Evolutionary conservation across 768 basidiomycete species (phyloP), one percentile per base, ranked within the genome.

Genomic region (Podaxis sp.): DNA sequence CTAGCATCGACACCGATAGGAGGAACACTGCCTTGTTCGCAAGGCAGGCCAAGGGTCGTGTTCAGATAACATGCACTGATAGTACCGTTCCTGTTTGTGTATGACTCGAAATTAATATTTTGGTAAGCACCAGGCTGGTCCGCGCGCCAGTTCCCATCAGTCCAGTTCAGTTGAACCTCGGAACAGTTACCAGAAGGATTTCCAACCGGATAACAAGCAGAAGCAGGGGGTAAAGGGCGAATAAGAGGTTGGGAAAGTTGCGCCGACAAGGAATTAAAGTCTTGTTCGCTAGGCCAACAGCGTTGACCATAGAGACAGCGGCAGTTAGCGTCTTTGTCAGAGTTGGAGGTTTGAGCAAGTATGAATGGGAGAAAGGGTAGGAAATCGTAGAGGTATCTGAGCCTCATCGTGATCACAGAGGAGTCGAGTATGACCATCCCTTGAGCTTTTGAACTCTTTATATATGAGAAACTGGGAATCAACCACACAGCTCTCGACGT

Each of bases 11-110:
- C 79, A 0, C 76, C 78, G 15, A 76, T 64, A 1, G 76, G 71
- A 1, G 82, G 76, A 0, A 82, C 73, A 49, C 75, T 77, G 15
- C 81, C 82, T 65, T 81, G 82, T 1, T 70, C 68, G 62, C 82
- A 84, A 6, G 78, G 74, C 17, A 73, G 51, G 3, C 76, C 78
- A 0, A 79, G 66, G 0, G 73, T 69, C 0, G 77, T 79, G 60
- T 85, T 78, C 48, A 84, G 63, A 40, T 82, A 84, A 76, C 85
- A 88, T 1, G 75, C 78, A 64, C 78, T 78, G 52, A 83, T 79
- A 49, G 80, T 83, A 36, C 78, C 82, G 66, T 82, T 83, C 26
- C 22, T 38, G 48, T 52, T 49, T n/a, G 57, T 57, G 40, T 56
- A 61, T 2, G 42, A 22, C 46, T 60, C 63, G 24, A 64, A 55